Conservation (phyloP, 441 rosid species). For the Aquilaria agallochum region DNA sequence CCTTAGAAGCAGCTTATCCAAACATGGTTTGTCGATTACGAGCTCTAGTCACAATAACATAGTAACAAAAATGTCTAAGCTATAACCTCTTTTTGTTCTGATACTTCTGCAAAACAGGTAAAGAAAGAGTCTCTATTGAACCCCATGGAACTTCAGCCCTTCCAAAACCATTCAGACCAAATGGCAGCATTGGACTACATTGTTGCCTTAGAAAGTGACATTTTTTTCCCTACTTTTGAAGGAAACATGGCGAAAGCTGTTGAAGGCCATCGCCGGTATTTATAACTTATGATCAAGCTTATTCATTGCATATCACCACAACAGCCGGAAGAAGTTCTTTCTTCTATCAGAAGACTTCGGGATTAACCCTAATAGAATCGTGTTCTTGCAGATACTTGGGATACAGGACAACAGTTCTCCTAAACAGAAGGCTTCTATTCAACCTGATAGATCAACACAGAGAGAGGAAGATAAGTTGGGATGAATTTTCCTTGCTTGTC, state of each 20-base stretch:
- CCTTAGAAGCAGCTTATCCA: slow-evolving; percentile 20
- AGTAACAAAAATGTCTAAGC: neutral
- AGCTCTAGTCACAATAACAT: neutral
- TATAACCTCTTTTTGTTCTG: neutral
- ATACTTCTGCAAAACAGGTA: slow-evolving; percentile 12
- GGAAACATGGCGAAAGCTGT: slow-evolving; percentile 41
- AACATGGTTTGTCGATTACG: slow-evolving; percentile 17
- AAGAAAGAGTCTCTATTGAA: slow-evolving; percentile 24
- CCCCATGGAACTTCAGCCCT: slow-evolving; percentile 25
- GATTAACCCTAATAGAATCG: too few species aligned
- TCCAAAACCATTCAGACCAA: slow-evolving; percentile 32
- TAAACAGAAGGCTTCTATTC: slow-evolving; percentile 23
- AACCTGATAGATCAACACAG: slow-evolving; percentile 23
- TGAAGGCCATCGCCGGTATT: slow-evolving; percentile 44
- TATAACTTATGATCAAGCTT: neutral
- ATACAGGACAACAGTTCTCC: slow-evolving; percentile 24
- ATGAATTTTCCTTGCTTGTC: slow-evolving; percentile 26
- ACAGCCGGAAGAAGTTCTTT: too few species aligned
- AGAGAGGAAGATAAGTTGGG: slow-evolving; percentile 25
- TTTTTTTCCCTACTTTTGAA: slow-evolving; percentile 28
- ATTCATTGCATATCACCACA: neutral
- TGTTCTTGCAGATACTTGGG: slow-evolving; percentile 26
- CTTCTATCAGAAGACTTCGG: too few species aligned
- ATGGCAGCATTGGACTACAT: slow-evolving; percentile 41
- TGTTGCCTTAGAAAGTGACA: slow-evolving; percentile 31